phyloP scores from a whole-genome alignment of 768 basidiomycete species.

The Jaapia argillacea region DNA sequence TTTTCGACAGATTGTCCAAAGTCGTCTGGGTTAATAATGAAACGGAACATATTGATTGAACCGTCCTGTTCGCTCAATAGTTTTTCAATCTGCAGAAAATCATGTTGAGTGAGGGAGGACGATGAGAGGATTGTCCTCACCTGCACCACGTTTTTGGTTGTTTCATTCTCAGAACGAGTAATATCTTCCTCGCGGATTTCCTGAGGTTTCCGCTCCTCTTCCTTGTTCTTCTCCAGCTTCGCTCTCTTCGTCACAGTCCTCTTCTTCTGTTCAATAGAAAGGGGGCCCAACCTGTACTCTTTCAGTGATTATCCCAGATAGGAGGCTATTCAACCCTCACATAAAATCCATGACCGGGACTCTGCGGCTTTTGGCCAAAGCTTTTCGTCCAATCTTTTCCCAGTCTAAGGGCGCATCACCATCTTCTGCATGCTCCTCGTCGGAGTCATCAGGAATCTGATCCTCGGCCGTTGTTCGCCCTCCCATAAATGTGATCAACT shows the following conservation, averaged over 20 bases:
- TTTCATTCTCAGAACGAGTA: conserved; percentile 76
- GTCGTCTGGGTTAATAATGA: conserved; percentile 82
- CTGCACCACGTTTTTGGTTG: conserved; percentile 71
- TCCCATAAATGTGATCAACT: conserved; percentile 69
- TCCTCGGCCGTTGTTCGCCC: conserved; percentile 41
- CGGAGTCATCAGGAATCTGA: conserved; percentile 29
- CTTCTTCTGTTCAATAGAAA: conserved; percentile 80
- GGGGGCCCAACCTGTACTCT: conserved; percentile 72
- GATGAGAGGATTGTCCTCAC: conserved; percentile 30
- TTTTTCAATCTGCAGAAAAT: conserved; percentile 40
- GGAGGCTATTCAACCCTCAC: conserved; percentile 27
- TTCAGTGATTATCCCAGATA: background rate
- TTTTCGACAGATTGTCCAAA: conserved; percentile 97
- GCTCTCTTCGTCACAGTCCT: conserved; percentile 48
- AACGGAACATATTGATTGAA: conserved; percentile 69
- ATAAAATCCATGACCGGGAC: conserved; percentile 84
- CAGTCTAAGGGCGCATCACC: conserved; percentile 51
- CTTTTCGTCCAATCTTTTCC: conserved; percentile 80
- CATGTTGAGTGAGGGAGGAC: background rate
- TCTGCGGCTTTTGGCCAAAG: conserved; percentile 69
- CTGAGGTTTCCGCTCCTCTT: conserved; percentile 59
- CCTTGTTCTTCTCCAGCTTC: conserved; percentile 64
- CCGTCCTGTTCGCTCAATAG: conserved; percentile 40
- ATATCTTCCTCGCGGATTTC: conserved; percentile 82
- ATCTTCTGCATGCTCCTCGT: conserved; percentile 36